phyloP scores from a whole-genome alignment of 1,284 basidiomycete species.

The Irpex lacteus region DNA sequence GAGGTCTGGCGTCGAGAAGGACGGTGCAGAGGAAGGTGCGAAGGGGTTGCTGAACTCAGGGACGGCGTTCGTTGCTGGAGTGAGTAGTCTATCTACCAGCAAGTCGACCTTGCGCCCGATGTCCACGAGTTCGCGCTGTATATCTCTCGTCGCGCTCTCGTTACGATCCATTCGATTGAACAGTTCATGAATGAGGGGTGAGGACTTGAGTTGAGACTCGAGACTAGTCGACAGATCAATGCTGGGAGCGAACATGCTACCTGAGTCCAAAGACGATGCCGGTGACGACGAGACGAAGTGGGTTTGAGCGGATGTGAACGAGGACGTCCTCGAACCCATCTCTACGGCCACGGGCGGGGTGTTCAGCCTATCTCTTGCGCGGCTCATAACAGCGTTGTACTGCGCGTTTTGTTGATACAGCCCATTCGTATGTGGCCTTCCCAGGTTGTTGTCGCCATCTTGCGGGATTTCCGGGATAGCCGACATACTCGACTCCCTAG shows the following conservation, averaged over 20 bases:
- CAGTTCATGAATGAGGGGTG: slow-evolving; percentile 73
- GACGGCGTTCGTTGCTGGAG: slow-evolving; percentile 33
- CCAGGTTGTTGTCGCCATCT: slow-evolving; percentile 49
- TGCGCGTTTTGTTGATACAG: slow-evolving; percentile 21
- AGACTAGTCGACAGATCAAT: slow-evolving; percentile 47
- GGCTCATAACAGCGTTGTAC: slow-evolving; percentile 20
- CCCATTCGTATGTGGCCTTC: slow-evolving; percentile 16
- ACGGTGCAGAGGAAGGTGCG: slow-evolving; percentile 34
- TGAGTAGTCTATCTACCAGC: slow-evolving; percentile 65
- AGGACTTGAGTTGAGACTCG: slow-evolving; percentile 70
- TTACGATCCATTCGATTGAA: slow-evolving; percentile 71
- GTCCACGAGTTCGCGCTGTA: slow-evolving; percentile 72
- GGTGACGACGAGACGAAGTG: slow-evolving; percentile 64
- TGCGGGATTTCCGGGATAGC: slow-evolving; percentile 51
- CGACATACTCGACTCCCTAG: slow-evolving; percentile 49
- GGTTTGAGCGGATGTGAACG: slow-evolving; percentile 23
- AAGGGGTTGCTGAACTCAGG: slow-evolving; percentile 82
- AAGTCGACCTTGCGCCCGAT: slow-evolving; percentile 76
- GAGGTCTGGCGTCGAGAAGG: slow-evolving; percentile 25
- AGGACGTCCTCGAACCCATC: slow-evolving; percentile 31
- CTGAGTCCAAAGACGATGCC: slow-evolving; percentile 73
- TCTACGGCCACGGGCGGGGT: slow-evolving; percentile 43
- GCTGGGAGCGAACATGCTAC: slow-evolving; percentile 53
- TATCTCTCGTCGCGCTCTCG: slow-evolving; percentile 68
- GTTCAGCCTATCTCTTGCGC: slow-evolving; percentile 26